Base-by-base conservation (phyloP, 371 early-diverging fungal species). In the Catenaria anguillulae region DNA sequence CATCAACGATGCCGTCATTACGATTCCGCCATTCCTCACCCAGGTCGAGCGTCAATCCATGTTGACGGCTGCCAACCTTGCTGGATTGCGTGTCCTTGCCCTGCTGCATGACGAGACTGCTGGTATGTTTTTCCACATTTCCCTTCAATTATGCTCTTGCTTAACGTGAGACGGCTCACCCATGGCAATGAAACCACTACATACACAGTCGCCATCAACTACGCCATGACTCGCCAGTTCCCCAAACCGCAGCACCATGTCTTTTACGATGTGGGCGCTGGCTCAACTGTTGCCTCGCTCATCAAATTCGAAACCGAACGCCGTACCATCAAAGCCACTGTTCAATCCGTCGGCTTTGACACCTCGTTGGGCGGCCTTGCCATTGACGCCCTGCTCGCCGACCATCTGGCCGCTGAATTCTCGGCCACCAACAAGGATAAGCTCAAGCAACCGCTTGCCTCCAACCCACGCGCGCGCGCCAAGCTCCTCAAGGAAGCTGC, bases 251-350 rank as follows among this genome's bases (percentile, higher is more conserved):
- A 92, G 66, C 77, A 84, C 67, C 91, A 93, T 68, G 72, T 96
- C 60, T 90, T 96, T 69, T 93, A 86, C 69, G 97, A 96, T 75
- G 89, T 94, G 89, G 98, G 98, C 5, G 94, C 97, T 21, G 91
- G 92, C 13, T 88, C 86, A 64, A 93, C 97, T 2, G 84, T 80
- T 13, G 95, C 89, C 13, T 85, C 92, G 5, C 76, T 97, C 35
- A 89, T 87, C 3, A 76, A 78, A 19, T 92, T 95, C 72, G 76
- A 83, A n/a, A 77, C 78, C 58, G 54, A 56, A 35, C 40, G 31
- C 24, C 56, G 37, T 42, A 55, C 54, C 35, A 83, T 81, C 64
- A 70, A 65, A 60, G 69, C 94, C 62, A 86, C 87, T 65, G 86
- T 93, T 35, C 78, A 82, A 66, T 81, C 88, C 26, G 83, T 84